These are phyloP conservation scores for Yamadazyma mexicana DNA, from an alignment of 1,139 yeast genomes.

Conservation along the genomic window DNA sequence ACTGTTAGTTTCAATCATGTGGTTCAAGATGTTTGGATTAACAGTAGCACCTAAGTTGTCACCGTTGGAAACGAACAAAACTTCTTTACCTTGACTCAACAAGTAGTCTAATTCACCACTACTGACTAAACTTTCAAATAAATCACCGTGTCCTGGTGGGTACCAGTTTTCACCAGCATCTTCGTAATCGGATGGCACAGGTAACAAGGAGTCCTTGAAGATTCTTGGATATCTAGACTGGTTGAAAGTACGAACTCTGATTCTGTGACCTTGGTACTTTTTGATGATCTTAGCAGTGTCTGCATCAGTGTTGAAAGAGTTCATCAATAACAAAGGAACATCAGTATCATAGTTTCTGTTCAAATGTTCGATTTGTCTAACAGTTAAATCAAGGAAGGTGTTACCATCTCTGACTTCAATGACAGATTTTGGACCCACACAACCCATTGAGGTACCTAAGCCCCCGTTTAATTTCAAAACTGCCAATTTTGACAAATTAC, in stretches of 20 bases:
- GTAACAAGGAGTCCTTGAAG: slow-evolving; percentile 88
- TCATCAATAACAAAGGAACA: slow-evolving; percentile 95
- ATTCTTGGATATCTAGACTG: slow-evolving; percentile 97
- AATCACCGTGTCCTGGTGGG: slow-evolving; percentile 99
- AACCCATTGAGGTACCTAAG: slow-evolving; percentile 98
- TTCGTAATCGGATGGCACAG: slow-evolving; percentile 78
- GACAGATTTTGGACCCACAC: slow-evolving; percentile 98
- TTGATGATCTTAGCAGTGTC: slow-evolving; percentile 95
- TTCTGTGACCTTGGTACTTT: slow-evolving; percentile 95
- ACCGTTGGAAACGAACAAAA: slow-evolving; percentile 94
- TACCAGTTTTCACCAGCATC: slow-evolving; percentile 89
- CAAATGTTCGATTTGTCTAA: slow-evolving; percentile 94
- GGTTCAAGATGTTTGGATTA: slow-evolving; percentile 84
- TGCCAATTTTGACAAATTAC: slow-evolving; percentile 79
- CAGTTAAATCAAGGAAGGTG: slow-evolving; percentile 91
- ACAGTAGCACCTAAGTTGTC: slow-evolving; percentile 99
- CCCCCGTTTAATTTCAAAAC: slow-evolving; percentile 97
- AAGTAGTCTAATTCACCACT: slow-evolving; percentile 92
- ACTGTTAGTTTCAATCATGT: slow-evolving; percentile 87
- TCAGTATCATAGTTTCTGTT: slow-evolving; percentile 89
- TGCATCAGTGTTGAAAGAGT: slow-evolving; percentile 95
- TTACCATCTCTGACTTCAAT: slow-evolving; percentile 98
- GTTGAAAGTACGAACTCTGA: slow-evolving; percentile 92
- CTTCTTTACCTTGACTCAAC: slow-evolving; percentile 91
- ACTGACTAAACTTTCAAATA: slow-evolving; percentile 85